Evolutionary conservation across 768 basidiomycete species (phyloP).

Genomic region (Phanerochaete carnosa): DNA sequence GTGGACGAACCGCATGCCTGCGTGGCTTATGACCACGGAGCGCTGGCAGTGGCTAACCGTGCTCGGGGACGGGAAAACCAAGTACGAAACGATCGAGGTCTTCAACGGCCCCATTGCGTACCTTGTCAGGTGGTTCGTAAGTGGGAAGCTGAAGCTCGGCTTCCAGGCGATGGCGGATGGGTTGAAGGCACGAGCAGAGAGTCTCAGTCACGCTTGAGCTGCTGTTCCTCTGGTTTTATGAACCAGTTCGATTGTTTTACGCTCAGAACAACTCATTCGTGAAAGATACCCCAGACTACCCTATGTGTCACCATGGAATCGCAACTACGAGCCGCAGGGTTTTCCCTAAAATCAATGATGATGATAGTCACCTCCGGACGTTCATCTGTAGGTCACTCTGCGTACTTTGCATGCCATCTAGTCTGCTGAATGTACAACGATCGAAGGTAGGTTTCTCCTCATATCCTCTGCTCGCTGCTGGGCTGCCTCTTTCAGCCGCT

Average conservation of each 20-base stretch:
- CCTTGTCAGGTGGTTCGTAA: conserved; percentile 42
- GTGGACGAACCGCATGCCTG: conserved; percentile 47
- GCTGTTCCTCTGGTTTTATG: not conserved
- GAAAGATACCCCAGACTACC: too few relatives aligned
- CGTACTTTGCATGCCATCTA: not conserved
- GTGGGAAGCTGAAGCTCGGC: conserved; percentile 38
- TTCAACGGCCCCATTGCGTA: conserved; percentile 58
- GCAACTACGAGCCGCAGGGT: too few relatives aligned
- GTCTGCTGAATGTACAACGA: not conserved
- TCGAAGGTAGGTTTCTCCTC: not conserved
- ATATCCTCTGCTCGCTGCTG: not conserved
- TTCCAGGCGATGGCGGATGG: conserved; percentile 55
- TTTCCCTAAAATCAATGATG: too few relatives aligned
- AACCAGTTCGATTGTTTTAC: too few relatives aligned
- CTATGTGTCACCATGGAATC: too few relatives aligned
- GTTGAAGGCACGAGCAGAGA: conserved; percentile 51
- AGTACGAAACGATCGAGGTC: conserved; percentile 63
- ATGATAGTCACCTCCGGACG: too few relatives aligned
- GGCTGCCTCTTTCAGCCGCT: not conserved
- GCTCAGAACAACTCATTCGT: too few relatives aligned
- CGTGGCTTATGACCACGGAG: conserved; percentile 48
- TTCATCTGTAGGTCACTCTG: not conserved
- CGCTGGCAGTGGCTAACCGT: conserved; percentile 61
- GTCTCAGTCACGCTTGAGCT: not conserved
- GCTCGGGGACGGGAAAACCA: conserved; percentile 50